Evolutionary conservation across 2,329 filamentous ascomycete species (phyloP).

Genomic region (Venturiaceae sp.): DNA sequence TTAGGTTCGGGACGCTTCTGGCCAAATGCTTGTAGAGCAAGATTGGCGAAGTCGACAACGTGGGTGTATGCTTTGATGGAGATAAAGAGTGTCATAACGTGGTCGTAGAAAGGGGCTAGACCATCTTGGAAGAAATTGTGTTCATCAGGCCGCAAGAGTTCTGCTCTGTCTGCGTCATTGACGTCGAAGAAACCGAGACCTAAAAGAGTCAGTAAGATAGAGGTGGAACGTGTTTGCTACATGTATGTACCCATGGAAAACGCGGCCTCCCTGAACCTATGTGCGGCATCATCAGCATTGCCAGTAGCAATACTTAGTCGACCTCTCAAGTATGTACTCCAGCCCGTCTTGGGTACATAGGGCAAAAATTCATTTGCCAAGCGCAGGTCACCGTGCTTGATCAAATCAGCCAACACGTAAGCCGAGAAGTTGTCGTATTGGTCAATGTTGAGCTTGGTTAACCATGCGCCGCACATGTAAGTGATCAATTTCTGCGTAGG

Average conservation of each 20-base stretch:
- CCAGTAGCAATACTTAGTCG: conserved; percentile 65
- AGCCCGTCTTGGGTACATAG: conserved; percentile 47
- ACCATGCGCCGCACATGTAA: conserved; percentile 37
- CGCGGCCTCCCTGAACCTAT: conserved; percentile 73
- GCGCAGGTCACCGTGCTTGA: conserved; percentile 31
- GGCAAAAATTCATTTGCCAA: conserved; percentile 57
- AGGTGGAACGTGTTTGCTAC: background rate
- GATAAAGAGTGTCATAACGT: conserved; percentile 77
- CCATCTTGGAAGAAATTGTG: conserved; percentile 60
- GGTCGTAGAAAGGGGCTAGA: conserved; percentile 74
- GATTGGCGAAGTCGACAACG: conserved; percentile 72
- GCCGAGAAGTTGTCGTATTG: conserved; percentile 27
- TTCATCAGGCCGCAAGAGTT: conserved; percentile 67
- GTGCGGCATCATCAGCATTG: conserved; percentile 62
- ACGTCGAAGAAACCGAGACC: conserved; percentile 24
- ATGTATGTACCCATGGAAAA: conserved; percentile 76
- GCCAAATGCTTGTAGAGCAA: conserved; percentile 43
- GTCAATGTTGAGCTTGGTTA: conserved; percentile 26
- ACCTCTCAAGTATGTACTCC: conserved; percentile 71
- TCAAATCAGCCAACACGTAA: conserved; percentile 32
- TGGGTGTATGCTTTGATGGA: conserved; percentile 65
- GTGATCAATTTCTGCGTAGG: conserved; percentile 26
- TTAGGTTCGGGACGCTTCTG: background rate
- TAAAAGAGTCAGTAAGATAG: conserved; percentile 9
- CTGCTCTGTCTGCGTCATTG: conserved; percentile 34